Evolutionary conservation across 129 eudicot genomes (phyloP).

Genomic region (Calendula officinalis): DNA sequence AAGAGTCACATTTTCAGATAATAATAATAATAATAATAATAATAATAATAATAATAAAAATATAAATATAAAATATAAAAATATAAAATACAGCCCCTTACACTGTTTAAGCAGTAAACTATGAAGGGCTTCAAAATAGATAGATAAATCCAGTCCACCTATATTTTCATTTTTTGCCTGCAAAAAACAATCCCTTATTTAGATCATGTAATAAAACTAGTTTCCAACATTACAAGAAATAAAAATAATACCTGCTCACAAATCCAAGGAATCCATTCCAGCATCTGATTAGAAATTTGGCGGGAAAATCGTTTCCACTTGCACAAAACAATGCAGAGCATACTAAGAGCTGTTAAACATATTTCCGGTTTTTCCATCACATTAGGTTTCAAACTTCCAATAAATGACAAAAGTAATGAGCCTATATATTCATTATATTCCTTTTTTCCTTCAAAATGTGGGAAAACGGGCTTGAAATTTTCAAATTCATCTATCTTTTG

Average conservation of each 20-base stretch:
- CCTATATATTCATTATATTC: constrained; percentile 55
- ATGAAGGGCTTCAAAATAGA: constrained; percentile 83
- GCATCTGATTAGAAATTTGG: constrained; percentile 44
- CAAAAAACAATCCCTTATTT: constrained; percentile 31
- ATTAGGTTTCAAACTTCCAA: constrained; percentile 60
- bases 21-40: not conserved
- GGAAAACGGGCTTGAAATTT: constrained; percentile 16
- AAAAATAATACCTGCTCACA: constrained; percentile 57
- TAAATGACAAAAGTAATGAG: constrained; percentile 44
- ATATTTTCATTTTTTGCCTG: constrained; percentile 50
- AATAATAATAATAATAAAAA: not conserved
- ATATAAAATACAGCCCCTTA: constrained; percentile 28
- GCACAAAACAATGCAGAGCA: constrained; percentile 64
- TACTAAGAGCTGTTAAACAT: constrained; percentile 70
- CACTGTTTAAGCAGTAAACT: constrained; percentile 57
- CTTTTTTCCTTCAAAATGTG: constrained; percentile 26
- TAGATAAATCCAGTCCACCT: constrained; percentile 43
- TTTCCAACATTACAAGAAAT: constrained; percentile 16
- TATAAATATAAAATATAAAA: not conserved
- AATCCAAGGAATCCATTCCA: constrained; percentile 83
- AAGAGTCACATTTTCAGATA: constrained; percentile 21
- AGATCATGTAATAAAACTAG: constrained; percentile 19
- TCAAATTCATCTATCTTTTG: constrained; percentile 42
- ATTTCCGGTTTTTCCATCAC: constrained; percentile 44
- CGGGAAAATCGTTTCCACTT: constrained; percentile 33